phyloP scores from a whole-genome alignment of 2,329 filamentous ascomycete genomes.

The Cercospora citrullina region DNA sequence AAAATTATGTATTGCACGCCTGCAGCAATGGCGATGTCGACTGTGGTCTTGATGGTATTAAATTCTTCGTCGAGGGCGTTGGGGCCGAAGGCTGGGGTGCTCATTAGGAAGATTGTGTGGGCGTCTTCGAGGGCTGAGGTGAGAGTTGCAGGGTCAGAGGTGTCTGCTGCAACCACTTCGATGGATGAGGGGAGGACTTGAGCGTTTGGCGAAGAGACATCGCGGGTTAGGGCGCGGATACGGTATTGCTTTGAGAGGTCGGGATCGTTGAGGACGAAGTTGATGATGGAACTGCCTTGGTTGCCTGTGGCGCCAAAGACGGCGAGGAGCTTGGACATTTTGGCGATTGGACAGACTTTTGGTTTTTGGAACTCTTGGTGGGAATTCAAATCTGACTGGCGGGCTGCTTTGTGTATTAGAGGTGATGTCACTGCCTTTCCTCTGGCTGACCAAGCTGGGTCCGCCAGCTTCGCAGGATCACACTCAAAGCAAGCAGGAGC shows the following conservation, averaged over 20 bases:
- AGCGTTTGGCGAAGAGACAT: conserved; percentile 45
- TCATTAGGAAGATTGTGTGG: conserved; percentile 45
- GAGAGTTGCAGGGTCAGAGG: conserved; percentile 48
- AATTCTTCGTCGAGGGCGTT: conserved; percentile 44
- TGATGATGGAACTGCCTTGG: conserved; percentile 59
- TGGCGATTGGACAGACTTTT: neutral
- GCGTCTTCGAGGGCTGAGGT: conserved; percentile 47
- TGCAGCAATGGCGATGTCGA: conserved; percentile 50
- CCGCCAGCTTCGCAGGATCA: neutral
- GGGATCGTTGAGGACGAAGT: conserved; percentile 44
- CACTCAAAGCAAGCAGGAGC: neutral
- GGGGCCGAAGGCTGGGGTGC: conserved; percentile 12
- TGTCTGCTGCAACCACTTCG: conserved; percentile 55
- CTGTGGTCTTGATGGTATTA: conserved; percentile 56
- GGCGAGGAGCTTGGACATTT: conserved; percentile 49
- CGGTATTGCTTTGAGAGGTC: conserved; percentile 49
- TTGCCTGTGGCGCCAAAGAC: conserved; percentile 60
- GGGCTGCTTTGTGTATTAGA: neutral
- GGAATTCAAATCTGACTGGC: too few relatives aligned
- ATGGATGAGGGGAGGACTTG: conserved; percentile 49
- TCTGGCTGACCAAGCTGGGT: neutral
- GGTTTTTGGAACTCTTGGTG: too few relatives aligned
- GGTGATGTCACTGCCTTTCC: neutral
- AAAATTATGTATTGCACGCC: conserved; percentile 39
- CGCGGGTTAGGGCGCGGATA: conserved; percentile 57